Conservation (phyloP, 2,329 filamentous ascomycete species). For the Cadophora luteo-olivacea region DNA sequence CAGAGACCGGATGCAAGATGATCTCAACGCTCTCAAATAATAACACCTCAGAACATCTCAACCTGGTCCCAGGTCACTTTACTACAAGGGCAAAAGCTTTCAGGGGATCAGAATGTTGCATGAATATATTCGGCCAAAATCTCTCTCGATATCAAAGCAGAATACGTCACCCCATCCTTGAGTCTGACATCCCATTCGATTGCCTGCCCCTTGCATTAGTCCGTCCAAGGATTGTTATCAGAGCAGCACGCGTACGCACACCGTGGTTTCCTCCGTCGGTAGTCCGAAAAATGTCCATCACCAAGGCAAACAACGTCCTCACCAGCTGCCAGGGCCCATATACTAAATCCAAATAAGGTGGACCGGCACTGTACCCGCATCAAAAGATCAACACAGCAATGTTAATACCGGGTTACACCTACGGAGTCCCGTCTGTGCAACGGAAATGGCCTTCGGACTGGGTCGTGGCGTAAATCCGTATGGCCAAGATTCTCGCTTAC, state of each 20-base stretch:
- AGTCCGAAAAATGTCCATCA: background rate
- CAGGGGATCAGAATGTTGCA: background rate
- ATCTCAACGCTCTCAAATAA: background rate
- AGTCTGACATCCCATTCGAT: background rate
- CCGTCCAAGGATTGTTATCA: background rate
- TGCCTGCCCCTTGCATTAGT: background rate
- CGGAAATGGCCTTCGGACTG: background rate
- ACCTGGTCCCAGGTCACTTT: background rate
- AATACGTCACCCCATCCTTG: background rate
- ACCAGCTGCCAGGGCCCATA: background rate
- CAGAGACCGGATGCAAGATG: background rate
- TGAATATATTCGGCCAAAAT: background rate
- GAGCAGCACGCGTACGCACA: background rate
- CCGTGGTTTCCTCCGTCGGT: background rate
- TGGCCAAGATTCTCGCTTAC: background rate
- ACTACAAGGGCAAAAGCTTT: background rate
- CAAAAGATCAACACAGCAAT: background rate
- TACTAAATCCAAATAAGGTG: background rate
- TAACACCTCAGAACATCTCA: background rate
- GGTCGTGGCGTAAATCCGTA: conserved; percentile 6
- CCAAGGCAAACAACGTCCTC: background rate
- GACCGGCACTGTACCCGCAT: background rate
- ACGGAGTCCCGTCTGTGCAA: conserved; percentile 10
- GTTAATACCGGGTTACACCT: background rate
- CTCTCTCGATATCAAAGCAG: background rate